Percentiles rank a stretch among this genome's conserved stretches.
Conservation (phyloP, 495 filamentous ascomycete species). For the Penicillium ochrochloron region DNA sequence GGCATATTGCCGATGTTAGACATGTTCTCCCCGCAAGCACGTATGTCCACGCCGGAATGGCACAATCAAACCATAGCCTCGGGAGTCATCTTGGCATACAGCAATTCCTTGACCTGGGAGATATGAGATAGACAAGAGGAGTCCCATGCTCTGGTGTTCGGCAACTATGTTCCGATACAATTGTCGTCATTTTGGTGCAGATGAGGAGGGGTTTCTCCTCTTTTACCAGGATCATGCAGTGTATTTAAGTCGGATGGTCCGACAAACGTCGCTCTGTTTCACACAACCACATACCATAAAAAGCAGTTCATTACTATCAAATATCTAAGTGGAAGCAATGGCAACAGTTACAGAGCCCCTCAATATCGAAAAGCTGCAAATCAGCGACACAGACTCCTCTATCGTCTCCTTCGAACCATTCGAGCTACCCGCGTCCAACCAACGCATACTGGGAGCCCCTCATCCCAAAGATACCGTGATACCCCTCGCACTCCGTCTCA, state of each 20-base stretch:
- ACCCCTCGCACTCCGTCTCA: conserved; percentile 49
- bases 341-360: conserved; percentile 12
- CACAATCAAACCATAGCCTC: conserved; percentile 13
- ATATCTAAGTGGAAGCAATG: conserved; percentile 11
- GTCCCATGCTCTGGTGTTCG: neutral
- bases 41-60: conserved; percentile 13
- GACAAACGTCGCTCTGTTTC: neutral
- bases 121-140: neutral
- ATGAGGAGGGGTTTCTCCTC: conserved; percentile 2
- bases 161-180: neutral
- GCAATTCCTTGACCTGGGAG: neutral
- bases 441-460: conserved; percentile 44
- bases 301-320: neutral
- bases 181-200: neutral
- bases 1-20: neutral
- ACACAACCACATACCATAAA: neutral
- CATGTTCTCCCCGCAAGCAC: conserved; percentile 18
- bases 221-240: neutral
- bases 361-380: conserved; percentile 6
- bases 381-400: conserved; percentile 4
- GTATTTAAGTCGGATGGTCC: conserved; percentile 6
- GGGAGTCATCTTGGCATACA: neutral
- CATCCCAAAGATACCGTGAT: conserved; percentile 46
- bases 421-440: conserved; percentile 65
- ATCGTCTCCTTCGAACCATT: conserved; percentile 59